Base-by-base conservation (phyloP, 257 asterid genomes). In the Nicotiana sylvestris region DNA sequence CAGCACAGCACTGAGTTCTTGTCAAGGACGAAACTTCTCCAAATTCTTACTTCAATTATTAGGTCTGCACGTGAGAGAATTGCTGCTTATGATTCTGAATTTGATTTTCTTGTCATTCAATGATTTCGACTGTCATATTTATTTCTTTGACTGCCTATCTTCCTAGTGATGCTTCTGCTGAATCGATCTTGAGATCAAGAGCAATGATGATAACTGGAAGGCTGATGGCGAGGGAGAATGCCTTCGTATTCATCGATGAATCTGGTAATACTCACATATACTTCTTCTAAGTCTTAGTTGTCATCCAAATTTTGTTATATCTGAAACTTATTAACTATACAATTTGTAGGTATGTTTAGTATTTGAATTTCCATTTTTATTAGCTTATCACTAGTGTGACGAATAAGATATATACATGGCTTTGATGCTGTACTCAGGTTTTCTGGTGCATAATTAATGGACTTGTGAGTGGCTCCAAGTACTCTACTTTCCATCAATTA, bases 131-230 rank as follows among this genome's bases (percentile, higher is more conserved):
- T 60, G 35, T 61, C 61, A 6, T 61, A 79, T 37, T 21, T 62
- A 5, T 18, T 60, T 43, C 82, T 61, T 27, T 35, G 39, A 39
- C 21, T 82, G 84, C 82, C 16, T 39, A 15, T 81, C 58, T 79
- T 85, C 60, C 64, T 79, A 94, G 98, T 90, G 87, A 88, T 90
- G 92, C 70, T 80, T 89, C 93, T 64, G 87, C 97, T 60, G 98
- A 93, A 17, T 88, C 98, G 80, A 88, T 91, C 67, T 88, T 93
- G 85, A 91, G 98, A 89, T 93, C 98, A 67, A 92, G 99, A 88
- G 93, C 98, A 76, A 90, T 94, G 98, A 87, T 89, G 95, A 92
- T 93, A 86, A 87, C 94, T 76, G 99, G 99, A 80, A 93, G 99
- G 90, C 89, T 96, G 85, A 89, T 96, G 84, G 93, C 98, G 77